Evolutionary conservation across 306 rosid genomes (phyloP).

Genomic region (Ormosia semicastrata): DNA sequence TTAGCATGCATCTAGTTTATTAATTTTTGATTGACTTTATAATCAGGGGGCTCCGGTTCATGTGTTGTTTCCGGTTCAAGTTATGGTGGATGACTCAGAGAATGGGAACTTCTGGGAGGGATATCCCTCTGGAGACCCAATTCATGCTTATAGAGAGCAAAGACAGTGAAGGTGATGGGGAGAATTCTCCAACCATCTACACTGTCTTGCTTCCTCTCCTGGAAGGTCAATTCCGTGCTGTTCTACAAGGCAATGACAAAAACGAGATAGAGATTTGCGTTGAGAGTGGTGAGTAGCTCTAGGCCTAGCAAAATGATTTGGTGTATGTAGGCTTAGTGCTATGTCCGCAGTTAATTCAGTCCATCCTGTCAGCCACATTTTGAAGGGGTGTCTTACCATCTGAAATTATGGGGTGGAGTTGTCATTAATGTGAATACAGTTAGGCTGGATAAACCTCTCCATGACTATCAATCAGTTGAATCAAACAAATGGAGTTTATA

Average conservation of each 20-base stretch:
- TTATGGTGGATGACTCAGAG: conserved; percentile 99
- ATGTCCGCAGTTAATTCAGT: too few relatives aligned
- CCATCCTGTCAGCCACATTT: too few relatives aligned
- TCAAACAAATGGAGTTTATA: conserved; percentile 57
- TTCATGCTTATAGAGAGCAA: conserved; percentile 89
- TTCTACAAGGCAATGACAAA: conserved; percentile 84
- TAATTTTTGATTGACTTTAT: background rate
- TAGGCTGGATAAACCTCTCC: conserved; percentile 45
- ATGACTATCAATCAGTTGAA: conserved; percentile 46
- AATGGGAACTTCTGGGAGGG: conserved; percentile 86
- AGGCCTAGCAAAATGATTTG: conserved; percentile 35
- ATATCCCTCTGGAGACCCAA: conserved; percentile 93
- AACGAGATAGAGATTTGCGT: conserved; percentile 85
- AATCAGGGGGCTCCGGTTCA: conserved; percentile 70
- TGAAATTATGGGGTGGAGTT: conserved; percentile 49
- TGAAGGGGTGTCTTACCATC: too few relatives aligned
- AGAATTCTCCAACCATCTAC: conserved; percentile 61
- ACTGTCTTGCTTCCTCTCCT: conserved; percentile 92
- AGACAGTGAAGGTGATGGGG: conserved; percentile 44
- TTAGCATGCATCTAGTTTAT: background rate
- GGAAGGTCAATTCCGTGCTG: conserved; percentile 91
- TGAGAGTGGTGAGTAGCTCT: conserved; percentile 90
- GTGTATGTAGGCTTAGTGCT: too few relatives aligned
- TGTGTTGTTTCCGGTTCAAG: conserved; percentile 94
- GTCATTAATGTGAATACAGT: conserved; percentile 45